These are phyloP conservation scores for Penicillium pulvis DNA, from an alignment of 495 filamentous ascomycete genomes.

Conservation along the genomic window DNA sequence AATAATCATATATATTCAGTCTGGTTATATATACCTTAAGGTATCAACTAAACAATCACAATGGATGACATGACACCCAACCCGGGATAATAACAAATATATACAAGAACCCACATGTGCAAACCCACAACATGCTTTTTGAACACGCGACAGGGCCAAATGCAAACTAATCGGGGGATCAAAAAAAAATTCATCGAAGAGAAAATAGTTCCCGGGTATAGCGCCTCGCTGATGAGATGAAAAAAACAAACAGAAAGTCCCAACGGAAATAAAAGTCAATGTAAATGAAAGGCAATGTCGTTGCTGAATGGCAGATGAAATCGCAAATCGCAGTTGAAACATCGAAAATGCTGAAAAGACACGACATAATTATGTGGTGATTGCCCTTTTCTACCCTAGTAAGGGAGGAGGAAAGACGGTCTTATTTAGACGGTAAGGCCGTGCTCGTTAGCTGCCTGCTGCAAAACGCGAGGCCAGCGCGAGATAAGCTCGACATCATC, in stretches of 20 bases:
- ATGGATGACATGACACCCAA: slow-evolving; percentile 14
- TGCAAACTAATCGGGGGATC: slow-evolving; percentile 1
- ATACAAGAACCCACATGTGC: slow-evolving; percentile 11
- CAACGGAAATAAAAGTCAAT: background rate
- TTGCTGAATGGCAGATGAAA: background rate
- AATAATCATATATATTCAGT: slow-evolving; percentile 7
- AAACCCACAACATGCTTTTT: background rate
- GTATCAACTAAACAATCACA: slow-evolving; percentile 4
- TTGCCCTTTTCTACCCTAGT: background rate
- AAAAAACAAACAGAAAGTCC: slow-evolving; percentile 7
- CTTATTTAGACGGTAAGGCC: slow-evolving; percentile 17
- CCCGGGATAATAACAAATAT: slow-evolving; percentile 23
- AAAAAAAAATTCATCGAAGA: slow-evolving; percentile 15
- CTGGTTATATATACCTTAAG: slow-evolving; percentile 18
- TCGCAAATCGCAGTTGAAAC: slow-evolving; percentile 7
- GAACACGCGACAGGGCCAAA: slow-evolving; percentile 2
- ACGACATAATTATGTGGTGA: background rate
- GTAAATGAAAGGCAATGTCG: background rate
- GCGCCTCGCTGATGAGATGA: slow-evolving; percentile 36
- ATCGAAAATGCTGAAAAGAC: slow-evolving; percentile 9
- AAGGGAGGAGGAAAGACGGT: background rate
- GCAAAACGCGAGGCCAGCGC: slow-evolving; percentile 49
- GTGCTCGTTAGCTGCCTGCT: slow-evolving; percentile 38
- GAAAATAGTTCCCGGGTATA: slow-evolving; percentile 38
- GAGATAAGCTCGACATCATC: slow-evolving; percentile 50